These are phyloP conservation scores for Nicotiana rustica DNA, from an alignment of 305 asterid genomes.

Conservation along the genomic window DNA sequence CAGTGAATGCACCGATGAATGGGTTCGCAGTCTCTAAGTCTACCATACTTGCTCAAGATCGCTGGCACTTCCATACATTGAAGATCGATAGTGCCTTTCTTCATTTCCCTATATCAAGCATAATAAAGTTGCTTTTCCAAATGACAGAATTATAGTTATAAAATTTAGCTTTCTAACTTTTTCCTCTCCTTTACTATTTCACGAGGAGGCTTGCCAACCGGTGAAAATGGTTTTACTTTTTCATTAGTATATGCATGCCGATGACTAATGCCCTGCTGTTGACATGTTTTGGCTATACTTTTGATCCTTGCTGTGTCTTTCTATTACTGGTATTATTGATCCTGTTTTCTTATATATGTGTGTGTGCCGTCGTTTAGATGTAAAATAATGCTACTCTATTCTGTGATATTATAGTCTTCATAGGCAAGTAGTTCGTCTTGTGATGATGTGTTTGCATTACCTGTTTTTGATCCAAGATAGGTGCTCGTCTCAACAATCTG, in stretches of 20 bases:
- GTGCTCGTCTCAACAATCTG: conserved; percentile 81
- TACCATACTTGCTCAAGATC: neutral
- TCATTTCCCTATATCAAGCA: neutral
- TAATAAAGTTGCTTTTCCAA: neutral
- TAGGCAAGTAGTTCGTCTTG: neutral
- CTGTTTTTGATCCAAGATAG: conserved; percentile 55
- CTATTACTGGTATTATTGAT: too few relatives aligned
- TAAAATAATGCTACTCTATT: neutral
- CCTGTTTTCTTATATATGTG: too few relatives aligned
- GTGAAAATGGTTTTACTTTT: too few relatives aligned
- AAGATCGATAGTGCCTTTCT: neutral
- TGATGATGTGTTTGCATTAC: neutral
- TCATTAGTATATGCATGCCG: too few relatives aligned
- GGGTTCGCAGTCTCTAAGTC: neutral
- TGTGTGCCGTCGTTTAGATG: neutral
- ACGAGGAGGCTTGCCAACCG: too few relatives aligned
- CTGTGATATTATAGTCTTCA: neutral
- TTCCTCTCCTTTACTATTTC: too few relatives aligned
- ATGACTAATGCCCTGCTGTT: too few relatives aligned
- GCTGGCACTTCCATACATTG: neutral
- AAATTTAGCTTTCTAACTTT: too few relatives aligned
- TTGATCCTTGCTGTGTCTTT: too few relatives aligned
- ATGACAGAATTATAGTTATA: too few relatives aligned
- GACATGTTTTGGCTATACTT: too few relatives aligned
- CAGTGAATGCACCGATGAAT: neutral